phyloP scores from a whole-genome alignment of 2,329 filamentous ascomycete genomes.

The Fusarium brachygibbosum region DNA sequence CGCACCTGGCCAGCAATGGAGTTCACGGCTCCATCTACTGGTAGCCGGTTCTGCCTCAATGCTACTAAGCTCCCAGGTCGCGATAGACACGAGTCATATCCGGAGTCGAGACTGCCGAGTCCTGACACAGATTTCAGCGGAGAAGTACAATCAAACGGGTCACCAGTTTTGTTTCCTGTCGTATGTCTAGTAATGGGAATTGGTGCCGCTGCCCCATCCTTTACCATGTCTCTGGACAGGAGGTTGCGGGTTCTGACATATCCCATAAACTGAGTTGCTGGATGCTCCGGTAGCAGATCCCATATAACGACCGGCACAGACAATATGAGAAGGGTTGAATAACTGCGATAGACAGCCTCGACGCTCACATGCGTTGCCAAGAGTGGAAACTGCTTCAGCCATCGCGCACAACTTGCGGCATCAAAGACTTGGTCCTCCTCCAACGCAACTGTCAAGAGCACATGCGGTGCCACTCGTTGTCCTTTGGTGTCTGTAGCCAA shows the following conservation, averaged over 20 bases:
- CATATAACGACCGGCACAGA: slow-evolving; percentile 48
- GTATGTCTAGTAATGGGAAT: slow-evolving; percentile 44
- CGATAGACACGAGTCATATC: slow-evolving; percentile 46
- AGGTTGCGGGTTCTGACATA: slow-evolving; percentile 48
- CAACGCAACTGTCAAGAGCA: slow-evolving; percentile 46
- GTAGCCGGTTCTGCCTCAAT: slow-evolving; percentile 36
- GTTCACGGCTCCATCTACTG: slow-evolving; percentile 32
- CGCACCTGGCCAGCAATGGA: slow-evolving; percentile 34
- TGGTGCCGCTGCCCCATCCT: slow-evolving; percentile 33
- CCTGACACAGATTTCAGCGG: slow-evolving; percentile 44
- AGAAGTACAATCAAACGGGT: slow-evolving; percentile 37
- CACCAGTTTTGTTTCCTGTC: slow-evolving; percentile 25
- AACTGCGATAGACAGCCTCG: slow-evolving; percentile 46
- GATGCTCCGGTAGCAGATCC: slow-evolving; percentile 46
- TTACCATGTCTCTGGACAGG: slow-evolving; percentile 22
- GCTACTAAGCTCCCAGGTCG: slow-evolving; percentile 40
- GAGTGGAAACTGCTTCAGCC: slow-evolving; percentile 50
- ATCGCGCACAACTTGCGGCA: slow-evolving; percentile 45
- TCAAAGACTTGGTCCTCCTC: slow-evolving; percentile 48
- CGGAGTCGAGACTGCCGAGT: slow-evolving; percentile 47
- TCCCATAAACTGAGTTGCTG: slow-evolving; percentile 48
- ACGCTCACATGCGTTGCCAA: slow-evolving; percentile 46
- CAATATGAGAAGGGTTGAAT: slow-evolving; percentile 45
- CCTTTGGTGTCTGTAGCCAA: slow-evolving; percentile 41
- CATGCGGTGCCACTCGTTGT: slow-evolving; percentile 43